Conservation (phyloP, 768 basidiomycete species). For the Boletales sp. region DNA sequence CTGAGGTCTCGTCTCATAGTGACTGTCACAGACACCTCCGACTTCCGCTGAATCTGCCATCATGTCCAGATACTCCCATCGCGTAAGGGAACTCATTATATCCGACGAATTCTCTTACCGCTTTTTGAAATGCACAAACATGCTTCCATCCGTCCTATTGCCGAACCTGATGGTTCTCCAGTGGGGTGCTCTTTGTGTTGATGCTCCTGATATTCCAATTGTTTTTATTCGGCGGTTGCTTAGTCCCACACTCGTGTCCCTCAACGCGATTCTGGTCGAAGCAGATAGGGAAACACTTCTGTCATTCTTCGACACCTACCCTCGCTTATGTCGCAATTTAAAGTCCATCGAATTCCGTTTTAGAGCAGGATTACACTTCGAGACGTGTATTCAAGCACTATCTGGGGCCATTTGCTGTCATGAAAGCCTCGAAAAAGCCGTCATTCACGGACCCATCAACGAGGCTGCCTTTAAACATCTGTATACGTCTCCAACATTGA, state of each 20-base stretch:
- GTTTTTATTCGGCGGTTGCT: slow-evolving; percentile 10
- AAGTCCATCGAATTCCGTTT: slow-evolving; percentile 4
- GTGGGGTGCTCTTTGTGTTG: neutral
- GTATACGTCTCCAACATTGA: slow-evolving; percentile 7
- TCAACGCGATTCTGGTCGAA: neutral
- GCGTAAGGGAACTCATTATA: slow-evolving; percentile 4
- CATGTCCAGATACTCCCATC: slow-evolving; percentile 6
- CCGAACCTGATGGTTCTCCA: slow-evolving; percentile 8
- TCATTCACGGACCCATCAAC: neutral
- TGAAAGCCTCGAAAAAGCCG: neutral
- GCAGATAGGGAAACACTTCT: slow-evolving; percentile 1
- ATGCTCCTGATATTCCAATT: neutral
- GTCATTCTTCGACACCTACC: slow-evolving; percentile 11
- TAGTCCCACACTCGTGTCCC: slow-evolving; percentile 7
- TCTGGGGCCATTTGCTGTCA: slow-evolving; percentile 6
- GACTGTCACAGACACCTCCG: slow-evolving; percentile 1
- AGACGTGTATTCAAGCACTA: neutral
- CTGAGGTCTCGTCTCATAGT: neutral
- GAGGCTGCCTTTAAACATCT: slow-evolving; percentile 2
- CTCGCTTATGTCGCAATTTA: neutral
- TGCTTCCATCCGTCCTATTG: slow-evolving; percentile 1
- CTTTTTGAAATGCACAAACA: slow-evolving; percentile 7
- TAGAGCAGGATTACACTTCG: neutral
- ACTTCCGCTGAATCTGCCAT: slow-evolving; percentile 1
- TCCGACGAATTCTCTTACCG: neutral